phyloP scores from a whole-genome alignment of 2,329 filamentous ascomycete species.

The Acarospora socialis region DNA sequence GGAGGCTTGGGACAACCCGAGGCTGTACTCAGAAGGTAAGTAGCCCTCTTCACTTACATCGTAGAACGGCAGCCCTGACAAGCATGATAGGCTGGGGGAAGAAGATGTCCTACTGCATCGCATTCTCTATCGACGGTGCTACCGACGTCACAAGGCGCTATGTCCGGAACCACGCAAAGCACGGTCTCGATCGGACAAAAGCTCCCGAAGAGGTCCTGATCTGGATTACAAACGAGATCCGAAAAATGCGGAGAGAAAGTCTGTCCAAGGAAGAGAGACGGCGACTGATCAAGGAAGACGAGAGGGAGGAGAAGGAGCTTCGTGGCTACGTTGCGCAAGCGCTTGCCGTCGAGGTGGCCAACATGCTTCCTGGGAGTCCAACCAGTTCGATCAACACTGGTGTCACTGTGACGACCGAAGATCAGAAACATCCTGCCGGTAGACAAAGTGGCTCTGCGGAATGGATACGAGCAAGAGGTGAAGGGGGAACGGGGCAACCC shows the following conservation, averaged over 20 bases:
- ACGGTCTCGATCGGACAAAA: conserved; percentile 59
- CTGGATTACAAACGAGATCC: conserved; percentile 86
- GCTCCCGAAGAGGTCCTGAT: conserved; percentile 82
- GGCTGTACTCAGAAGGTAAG: conserved; percentile 73
- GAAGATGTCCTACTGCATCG: conserved; percentile 93
- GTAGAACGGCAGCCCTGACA: background rate
- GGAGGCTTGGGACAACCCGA: conserved; percentile 86
- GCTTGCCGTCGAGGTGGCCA: conserved; percentile 31
- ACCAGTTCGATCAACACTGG: too few species aligned
- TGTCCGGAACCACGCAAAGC: conserved; percentile 35
- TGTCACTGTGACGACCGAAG: background rate
- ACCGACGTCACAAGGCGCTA: conserved; percentile 55
- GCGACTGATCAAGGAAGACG: conserved; percentile 32
- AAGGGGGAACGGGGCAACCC: conserved; percentile 1
- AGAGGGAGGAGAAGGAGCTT: conserved; percentile 34
- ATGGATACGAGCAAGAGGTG: conserved; percentile 2
- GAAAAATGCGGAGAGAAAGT: conserved; percentile 66
- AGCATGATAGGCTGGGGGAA: conserved; percentile 60
- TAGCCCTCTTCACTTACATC: conserved; percentile 11
- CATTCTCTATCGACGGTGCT: conserved; percentile 79
- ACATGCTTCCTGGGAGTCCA: conserved; percentile 22
- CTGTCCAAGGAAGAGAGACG: conserved; percentile 67
- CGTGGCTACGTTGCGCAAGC: conserved; percentile 31
- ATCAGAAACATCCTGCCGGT: conserved; percentile 4
- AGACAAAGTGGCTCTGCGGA: background rate